Base-by-base conservation (phyloP, 140 eudicot species). In the Anethum foeniculum region DNA sequence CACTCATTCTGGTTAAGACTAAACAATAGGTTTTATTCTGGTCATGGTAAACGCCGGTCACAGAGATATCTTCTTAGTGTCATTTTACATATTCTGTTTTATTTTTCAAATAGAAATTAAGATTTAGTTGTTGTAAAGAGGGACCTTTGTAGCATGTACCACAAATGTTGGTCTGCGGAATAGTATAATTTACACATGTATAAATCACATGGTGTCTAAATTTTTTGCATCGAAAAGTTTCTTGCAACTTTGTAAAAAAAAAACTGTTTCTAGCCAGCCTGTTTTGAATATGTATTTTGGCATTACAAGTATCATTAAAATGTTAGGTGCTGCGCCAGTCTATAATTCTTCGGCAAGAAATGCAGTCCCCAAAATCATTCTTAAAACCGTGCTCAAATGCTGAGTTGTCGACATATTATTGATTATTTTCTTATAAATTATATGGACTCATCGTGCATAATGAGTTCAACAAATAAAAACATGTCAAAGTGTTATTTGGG, bases 71-170 rank as follows among this genome's bases (percentile, higher is more conserved):
- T 38, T 38, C 19, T 25, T 79, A 69, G 46, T 72, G 15, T 82
- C 76, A 71, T 60, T 54, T 54, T 25, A 79, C 12, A 15, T 4
- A 36, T 51, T 64, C 82, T 41, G 9, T 74, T n/a, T 25, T 44
- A 6, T 72, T 72, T 16, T 38, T 27, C 16, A 60, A n/a, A n/a
- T 72, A 76, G 87, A 85, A 87, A 41, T 28, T 44, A 77, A 75
- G 73, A 82, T 41, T 78, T 86, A 77, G 69, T n/a, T 60, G 83
- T 84, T 90, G 90, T 88, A 84, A 88, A 90, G 91, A 90, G 83
- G 89, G 69, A 56, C 79, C 27, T 71, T 58, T 60, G 72, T 77
- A 83, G 77, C 44, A 65, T 49, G 75, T 83, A 44, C 67, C 80
- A 80, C 78, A 85, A 68, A 51, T 75, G 71, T 18, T 41, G 30